These are phyloP conservation scores for Trichoderma virens DNA, from an alignment of 495 filamentous ascomycete species.

Conservation along the genomic window DNA sequence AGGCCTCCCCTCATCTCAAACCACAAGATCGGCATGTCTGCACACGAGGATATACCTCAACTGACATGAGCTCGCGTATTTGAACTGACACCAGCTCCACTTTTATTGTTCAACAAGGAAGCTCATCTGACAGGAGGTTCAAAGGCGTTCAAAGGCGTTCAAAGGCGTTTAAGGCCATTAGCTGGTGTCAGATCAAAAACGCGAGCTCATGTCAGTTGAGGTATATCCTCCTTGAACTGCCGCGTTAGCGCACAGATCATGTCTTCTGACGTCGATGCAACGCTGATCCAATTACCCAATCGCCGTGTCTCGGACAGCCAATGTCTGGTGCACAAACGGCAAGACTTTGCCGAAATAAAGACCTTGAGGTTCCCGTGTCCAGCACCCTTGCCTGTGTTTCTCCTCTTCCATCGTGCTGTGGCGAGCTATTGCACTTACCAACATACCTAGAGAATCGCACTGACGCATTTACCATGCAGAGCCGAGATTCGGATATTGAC, in stretches of 20 bases:
- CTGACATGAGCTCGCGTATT: no score
- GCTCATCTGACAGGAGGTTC: no score
- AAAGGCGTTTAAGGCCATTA: no score
- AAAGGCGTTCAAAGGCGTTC: no score
- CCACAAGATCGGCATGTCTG: background rate
- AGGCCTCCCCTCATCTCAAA: background rate
- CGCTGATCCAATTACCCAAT: background rate
- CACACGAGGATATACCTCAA: no score
- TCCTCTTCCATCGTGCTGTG: background rate
- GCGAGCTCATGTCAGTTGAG: no score
- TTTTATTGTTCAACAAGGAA: no score
- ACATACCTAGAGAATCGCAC: background rate
- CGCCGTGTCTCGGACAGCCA: background rate
- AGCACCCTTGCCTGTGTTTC: background rate
- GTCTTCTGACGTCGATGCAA: conserved; percentile 5
- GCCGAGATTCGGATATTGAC: conserved; percentile 22
- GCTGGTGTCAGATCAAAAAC: no score
- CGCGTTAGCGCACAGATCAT: background rate
- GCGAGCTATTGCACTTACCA: background rate
- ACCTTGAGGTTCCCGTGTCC: background rate
- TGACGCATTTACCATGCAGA: background rate
- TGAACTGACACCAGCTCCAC: no score
- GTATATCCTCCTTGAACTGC: no score
- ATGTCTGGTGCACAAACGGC: background rate
- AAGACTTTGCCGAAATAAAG: background rate